Evolutionary conservation across 306 rosid species (phyloP).

Genomic region (Potentilla sterilis): DNA sequence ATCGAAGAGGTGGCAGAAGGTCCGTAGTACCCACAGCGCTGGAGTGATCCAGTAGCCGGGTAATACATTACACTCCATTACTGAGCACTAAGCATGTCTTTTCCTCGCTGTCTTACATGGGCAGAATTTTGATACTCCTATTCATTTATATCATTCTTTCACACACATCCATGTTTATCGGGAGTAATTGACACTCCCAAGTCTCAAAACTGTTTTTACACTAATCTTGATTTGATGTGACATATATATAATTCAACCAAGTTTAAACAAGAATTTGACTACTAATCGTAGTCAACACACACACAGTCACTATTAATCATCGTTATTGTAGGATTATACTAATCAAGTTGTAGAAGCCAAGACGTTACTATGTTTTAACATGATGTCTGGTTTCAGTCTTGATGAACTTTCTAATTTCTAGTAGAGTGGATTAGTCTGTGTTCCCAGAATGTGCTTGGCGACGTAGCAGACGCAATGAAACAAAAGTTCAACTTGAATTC

Average conservation of each 20-base stretch:
- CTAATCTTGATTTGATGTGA: not conserved
- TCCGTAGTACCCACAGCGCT: too few species aligned
- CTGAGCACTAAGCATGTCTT: not conserved
- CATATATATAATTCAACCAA: not conserved
- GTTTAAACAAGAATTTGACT: not conserved
- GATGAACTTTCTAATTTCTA: not conserved
- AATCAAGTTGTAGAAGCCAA: not conserved
- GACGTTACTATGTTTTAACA: not conserved
- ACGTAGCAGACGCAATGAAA: conserved; percentile 1
- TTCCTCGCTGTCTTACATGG: not conserved
- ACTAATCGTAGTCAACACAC: not conserved
- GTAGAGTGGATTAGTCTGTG: not conserved
- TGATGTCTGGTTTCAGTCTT: not conserved
- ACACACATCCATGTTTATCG: too few species aligned
- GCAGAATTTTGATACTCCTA: not conserved
- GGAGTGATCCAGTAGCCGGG: too few species aligned
- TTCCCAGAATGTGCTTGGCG: not conserved
- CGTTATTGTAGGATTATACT: not conserved
- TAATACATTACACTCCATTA: not conserved
- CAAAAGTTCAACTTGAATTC: not conserved
- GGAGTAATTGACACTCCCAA: not conserved
- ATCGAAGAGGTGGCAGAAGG: too few species aligned
- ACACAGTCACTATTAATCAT: not conserved
- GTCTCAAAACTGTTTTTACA: not conserved
- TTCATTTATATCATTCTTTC: not conserved